A percentile compares a stretch with the other conserved stretches of the same genome.
These are phyloP conservation scores for Conringia planisiliqua DNA, from an alignment of 345 rosid species.

Conservation along the genomic window DNA sequence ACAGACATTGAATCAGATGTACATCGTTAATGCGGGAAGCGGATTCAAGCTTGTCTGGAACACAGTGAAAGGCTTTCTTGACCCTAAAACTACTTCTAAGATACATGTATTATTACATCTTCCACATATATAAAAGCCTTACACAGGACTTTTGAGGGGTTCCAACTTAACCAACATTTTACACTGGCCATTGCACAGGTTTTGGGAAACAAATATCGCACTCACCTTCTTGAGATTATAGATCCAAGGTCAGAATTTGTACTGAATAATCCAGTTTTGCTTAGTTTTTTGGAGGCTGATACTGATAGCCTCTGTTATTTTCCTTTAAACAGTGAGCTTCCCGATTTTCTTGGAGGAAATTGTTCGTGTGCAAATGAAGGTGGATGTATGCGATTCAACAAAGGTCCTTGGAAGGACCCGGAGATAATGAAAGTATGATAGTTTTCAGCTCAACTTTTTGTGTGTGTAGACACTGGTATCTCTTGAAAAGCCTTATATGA, in stretches of 20 bases:
- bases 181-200: conserved; percentile 51
- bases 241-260: conserved; percentile 61
- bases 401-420: conserved; percentile 91
- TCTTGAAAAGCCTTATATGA: conserved; percentile 3
- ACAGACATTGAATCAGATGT: conserved; percentile 95
- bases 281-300: conserved; percentile 11
- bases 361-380: conserved; percentile 77
- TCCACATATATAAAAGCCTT: neutral
- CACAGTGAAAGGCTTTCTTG: conserved; percentile 83
- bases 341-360: conserved; percentile 91
- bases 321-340: conserved; percentile 67
- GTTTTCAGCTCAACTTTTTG: neutral
- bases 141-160: neutral
- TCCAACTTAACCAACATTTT: conserved; percentile 21
- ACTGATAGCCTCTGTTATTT: neutral
- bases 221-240: conserved; percentile 69
- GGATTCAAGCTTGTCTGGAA: conserved; percentile 90
- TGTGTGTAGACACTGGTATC: neutral
- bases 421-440: conserved; percentile 77
- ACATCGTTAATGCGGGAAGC: conserved; percentile 79
- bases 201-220: conserved; percentile 70
- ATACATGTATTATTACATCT: conserved; percentile 62
- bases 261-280: neutral
- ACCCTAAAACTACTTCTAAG: conserved; percentile 87
- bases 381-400: conserved; percentile 76